Conservation (phyloP, 257 asterid genomes). For the Nemophila menziesii region DNA sequence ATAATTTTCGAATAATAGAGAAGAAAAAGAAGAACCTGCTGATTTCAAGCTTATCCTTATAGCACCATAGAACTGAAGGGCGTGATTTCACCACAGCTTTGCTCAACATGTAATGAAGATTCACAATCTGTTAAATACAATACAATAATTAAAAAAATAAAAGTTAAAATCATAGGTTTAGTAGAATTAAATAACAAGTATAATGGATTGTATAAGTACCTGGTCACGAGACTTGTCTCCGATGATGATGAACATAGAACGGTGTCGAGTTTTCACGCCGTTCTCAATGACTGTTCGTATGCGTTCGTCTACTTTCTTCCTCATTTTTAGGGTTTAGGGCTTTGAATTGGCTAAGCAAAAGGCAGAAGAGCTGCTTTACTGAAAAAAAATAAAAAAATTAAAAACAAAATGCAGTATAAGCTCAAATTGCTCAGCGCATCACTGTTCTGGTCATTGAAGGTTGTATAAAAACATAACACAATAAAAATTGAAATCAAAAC, state of each 20-base stretch:
- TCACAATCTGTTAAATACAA: slow-evolving; percentile 41
- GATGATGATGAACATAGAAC: slow-evolving; percentile 77
- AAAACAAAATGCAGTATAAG: too few relatives aligned
- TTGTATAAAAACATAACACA: too few relatives aligned
- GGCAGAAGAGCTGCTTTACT: too few relatives aligned
- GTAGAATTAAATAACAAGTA: not conserved
- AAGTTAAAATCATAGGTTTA: not conserved
- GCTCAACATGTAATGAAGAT: slow-evolving; percentile 59
- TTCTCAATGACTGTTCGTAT: slow-evolving; percentile 79
- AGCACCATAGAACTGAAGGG: slow-evolving; percentile 90
- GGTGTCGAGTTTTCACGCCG: slow-evolving; percentile 77
- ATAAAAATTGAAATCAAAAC: too few relatives aligned
- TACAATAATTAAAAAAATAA: not conserved
- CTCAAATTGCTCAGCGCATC: too few relatives aligned
- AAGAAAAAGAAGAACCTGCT: slow-evolving; percentile 46
- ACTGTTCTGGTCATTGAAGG: too few relatives aligned
- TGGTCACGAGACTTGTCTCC: slow-evolving; percentile 93
- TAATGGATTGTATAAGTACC: slow-evolving; percentile 9
- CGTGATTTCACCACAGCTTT: slow-evolving; percentile 59
- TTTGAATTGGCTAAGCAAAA: too few relatives aligned
- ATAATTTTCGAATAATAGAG: not conserved
- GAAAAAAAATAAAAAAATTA: too few relatives aligned
- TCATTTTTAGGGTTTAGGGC: slow-evolving; percentile 23
- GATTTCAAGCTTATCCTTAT: slow-evolving; percentile 79
- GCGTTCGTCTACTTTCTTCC: slow-evolving; percentile 80